These are phyloP conservation scores for Salicornia ramosissima DNA, from an alignment of 148 eudicot species.

Conservation along the genomic window DNA sequence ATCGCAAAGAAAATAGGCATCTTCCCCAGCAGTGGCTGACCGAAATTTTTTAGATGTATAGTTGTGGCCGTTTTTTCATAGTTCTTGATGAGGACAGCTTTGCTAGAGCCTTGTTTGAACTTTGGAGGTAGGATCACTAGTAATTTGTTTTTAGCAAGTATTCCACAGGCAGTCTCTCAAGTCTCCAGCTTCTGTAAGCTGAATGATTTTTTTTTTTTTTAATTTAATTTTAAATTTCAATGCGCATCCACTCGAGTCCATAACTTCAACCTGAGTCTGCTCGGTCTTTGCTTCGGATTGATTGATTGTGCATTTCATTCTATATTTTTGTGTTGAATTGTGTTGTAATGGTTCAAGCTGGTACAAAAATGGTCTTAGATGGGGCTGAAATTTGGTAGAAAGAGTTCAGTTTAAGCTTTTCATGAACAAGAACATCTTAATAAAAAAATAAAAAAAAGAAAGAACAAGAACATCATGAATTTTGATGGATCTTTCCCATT, in stretches of 20 bases:
- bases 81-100: neutral
- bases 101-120: slow-evolving; percentile 13
- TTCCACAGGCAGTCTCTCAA: neutral
- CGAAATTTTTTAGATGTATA: slow-evolving; percentile 17
- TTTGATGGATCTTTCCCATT: too few relatives aligned
- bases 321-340: neutral
- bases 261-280: slow-evolving; percentile 3
- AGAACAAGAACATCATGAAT: too few relatives aligned
- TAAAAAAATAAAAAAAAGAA: too few relatives aligned
- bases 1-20: slow-evolving; percentile 40
- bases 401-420: too few relatives aligned
- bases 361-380: neutral
- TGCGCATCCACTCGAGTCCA: neutral
- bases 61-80: slow-evolving; percentile 17
- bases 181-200: slow-evolving; percentile 4
- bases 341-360: neutral
- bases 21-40: slow-evolving; percentile 31
- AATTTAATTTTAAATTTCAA: too few relatives aligned
- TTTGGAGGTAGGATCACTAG: slow-evolving; percentile 13
- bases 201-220: neutral
- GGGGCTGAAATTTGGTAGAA: neutral
- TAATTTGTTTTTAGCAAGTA: neutral
- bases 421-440: too few relatives aligned
- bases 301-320: neutral
- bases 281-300: neutral